Percentiles rank a stretch among this genome's conserved stretches.
These are phyloP conservation scores for Alternaria postmessia DNA, from an alignment of 2,329 filamentous ascomycete species.

Conservation along the genomic window DNA sequence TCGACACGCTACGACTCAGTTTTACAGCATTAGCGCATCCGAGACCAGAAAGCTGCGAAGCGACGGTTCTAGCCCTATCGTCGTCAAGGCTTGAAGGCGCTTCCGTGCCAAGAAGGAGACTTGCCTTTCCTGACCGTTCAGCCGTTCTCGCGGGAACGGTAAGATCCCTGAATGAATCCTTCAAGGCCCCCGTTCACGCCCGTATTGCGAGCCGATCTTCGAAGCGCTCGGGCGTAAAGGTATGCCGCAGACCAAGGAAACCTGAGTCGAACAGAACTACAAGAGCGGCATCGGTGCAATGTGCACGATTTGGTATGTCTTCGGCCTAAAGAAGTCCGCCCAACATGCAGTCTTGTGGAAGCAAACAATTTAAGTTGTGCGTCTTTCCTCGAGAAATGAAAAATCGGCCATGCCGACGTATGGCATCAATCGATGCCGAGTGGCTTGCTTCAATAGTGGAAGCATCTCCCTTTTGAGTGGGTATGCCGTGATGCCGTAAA, in stretches of 20 bases:
- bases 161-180: constrained; percentile 20
- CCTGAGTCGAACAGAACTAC: constrained; percentile 2
- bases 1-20: constrained; percentile 5
- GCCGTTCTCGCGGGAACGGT: constrained; percentile 22
- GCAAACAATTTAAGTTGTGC: background rate
- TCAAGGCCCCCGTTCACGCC: constrained; percentile 10
- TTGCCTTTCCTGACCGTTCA: constrained; percentile 8
- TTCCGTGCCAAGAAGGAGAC: constrained; percentile 15
- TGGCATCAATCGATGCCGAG: constrained; percentile 9
- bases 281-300: background rate
- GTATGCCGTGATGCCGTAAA: constrained; percentile 1
- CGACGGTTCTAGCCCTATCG: constrained; percentile 5
- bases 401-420: constrained; percentile 10
- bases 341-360: background rate
- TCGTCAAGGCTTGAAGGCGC: constrained; percentile 13
- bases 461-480: background rate
- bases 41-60: background rate
- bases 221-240: constrained; percentile 17
- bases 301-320: background rate
- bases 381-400: background rate
- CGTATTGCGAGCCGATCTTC: constrained; percentile 11
- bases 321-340: background rate
- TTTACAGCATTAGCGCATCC: constrained; percentile 4
- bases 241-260: constrained; percentile 6
- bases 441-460: constrained; percentile 15